Conservation (phyloP, 768 basidiomycete species). For the Dacryopinax primogenitus region DNA sequence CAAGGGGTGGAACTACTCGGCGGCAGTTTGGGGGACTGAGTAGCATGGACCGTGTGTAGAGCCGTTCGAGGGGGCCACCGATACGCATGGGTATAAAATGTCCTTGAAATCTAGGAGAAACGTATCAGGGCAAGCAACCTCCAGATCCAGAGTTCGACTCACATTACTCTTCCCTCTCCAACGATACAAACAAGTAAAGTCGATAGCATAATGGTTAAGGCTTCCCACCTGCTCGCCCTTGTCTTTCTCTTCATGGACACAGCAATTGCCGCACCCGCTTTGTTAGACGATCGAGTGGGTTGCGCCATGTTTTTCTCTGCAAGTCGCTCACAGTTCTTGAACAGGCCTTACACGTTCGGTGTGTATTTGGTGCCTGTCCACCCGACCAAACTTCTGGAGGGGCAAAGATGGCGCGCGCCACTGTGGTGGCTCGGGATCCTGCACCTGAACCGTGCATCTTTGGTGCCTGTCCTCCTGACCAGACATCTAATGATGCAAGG, state of each 20-base stretch:
- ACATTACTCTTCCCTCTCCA: neutral
- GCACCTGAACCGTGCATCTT: neutral
- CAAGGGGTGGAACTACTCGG: neutral
- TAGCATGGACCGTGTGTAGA: neutral
- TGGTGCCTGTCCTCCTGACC: neutral
- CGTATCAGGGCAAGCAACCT: neutral
- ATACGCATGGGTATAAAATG: neutral
- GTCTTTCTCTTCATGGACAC: neutral
- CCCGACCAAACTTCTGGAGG: neutral
- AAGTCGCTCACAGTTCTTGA: neutral
- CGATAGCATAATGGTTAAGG: neutral
- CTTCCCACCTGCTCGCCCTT: neutral
- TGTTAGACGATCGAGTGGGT: neutral
- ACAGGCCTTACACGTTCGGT: neutral
- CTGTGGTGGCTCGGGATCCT: neutral
- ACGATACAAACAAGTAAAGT: neutral
- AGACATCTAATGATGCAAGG: neutral
- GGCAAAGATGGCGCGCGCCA: neutral
- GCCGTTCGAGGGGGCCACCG: too few relatives aligned
- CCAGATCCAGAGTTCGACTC: neutral
- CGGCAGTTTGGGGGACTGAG: neutral
- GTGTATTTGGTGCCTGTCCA: neutral
- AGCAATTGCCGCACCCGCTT: neutral
- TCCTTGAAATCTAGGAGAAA: neutral
- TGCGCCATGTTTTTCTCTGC: neutral